Conservation (phyloP, 768 basidiomycete species). For the Kwoniella europaea region DNA sequence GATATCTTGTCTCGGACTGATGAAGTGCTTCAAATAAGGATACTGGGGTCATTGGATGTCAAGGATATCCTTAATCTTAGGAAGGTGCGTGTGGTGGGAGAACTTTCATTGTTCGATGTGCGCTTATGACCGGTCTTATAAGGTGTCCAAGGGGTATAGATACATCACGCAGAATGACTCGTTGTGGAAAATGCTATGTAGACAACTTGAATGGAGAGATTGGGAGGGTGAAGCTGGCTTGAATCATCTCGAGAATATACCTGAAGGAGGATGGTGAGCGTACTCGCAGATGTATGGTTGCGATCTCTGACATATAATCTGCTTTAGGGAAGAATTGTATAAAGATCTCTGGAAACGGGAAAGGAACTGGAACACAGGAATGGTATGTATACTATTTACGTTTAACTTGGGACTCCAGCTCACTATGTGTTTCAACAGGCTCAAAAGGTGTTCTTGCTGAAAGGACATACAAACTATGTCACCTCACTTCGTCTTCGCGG, state of each 20-base stretch:
- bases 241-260: background rate
- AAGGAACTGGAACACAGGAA: slow-evolving; percentile 75
- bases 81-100: slow-evolving; percentile 30
- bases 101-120: slow-evolving; percentile 30
- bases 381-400: slow-evolving; percentile 45
- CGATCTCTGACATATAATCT: background rate
- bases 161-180: slow-evolving; percentile 67
- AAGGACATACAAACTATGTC: slow-evolving; percentile 84
- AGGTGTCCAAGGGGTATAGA: slow-evolving; percentile 62
- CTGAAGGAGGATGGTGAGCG: slow-evolving; percentile 69
- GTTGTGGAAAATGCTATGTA: slow-evolving; percentile 77
- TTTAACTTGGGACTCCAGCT: background rate
- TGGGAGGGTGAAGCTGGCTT: slow-evolving; percentile 57
- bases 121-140: background rate
- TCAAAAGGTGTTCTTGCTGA: slow-evolving; percentile 76
- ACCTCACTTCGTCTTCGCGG: slow-evolving; percentile 76
- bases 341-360: slow-evolving; percentile 82
- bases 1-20: slow-evolving; percentile 78
- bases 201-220: slow-evolving; percentile 65
- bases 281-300: background rate
- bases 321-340: slow-evolving; percentile 69
- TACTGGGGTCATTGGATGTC: slow-evolving; percentile 68
- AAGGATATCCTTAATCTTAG: slow-evolving; percentile 69
- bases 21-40: slow-evolving; percentile 68
- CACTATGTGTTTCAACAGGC: slow-evolving; percentile 57